A percentile compares a stretch with the other conserved stretches of the same genome.
Conservation (phyloP, 1,284 basidiomycete genomes). For the Pseudozyma flocculosa region DNA sequence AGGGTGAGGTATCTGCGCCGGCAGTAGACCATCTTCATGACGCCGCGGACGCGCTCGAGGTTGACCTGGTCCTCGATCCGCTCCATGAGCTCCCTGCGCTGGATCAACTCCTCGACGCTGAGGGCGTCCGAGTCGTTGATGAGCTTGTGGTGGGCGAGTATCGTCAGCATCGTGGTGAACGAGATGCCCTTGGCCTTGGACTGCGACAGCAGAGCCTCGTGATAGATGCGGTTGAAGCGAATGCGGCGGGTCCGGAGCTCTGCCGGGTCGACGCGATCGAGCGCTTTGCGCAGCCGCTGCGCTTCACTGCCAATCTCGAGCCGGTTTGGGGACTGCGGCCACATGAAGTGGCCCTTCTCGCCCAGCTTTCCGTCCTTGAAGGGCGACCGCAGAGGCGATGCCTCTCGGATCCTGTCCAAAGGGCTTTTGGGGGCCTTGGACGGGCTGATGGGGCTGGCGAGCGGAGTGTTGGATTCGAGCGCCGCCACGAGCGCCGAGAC, state of each 20-base stretch:
- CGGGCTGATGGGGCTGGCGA: conserved; percentile 5
- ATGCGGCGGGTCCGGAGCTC: conserved; percentile 43
- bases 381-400: conserved; percentile 23
- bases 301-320: conserved; percentile 13
- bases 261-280: conserved; percentile 20
- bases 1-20: conserved; percentile 44
- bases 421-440: conserved; percentile 7
- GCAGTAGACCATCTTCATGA: conserved; percentile 46
- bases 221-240: conserved; percentile 54
- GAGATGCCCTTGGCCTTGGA: conserved; percentile 70
- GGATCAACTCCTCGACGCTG: conserved; percentile 50
- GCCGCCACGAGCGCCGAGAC: conserved; percentile 24
- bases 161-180: conserved; percentile 83
- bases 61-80: conserved; percentile 46
- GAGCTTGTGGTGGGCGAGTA: conserved; percentile 87
- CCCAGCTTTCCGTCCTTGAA: conserved; percentile 11
- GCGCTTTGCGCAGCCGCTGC: conserved; percentile 15
- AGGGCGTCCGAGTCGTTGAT: conserved; percentile 70
- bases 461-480: conserved; percentile 1
- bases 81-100: conserved; percentile 42
- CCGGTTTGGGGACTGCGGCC: conserved; percentile 12
- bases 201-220: conserved; percentile 61
- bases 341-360: conserved; percentile 12
- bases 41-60: conserved; percentile 45
- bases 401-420: conserved; percentile 20